These are phyloP conservation scores for Penicillium steckii DNA, from an alignment of 495 filamentous ascomycete genomes.

Conservation along the genomic window DNA sequence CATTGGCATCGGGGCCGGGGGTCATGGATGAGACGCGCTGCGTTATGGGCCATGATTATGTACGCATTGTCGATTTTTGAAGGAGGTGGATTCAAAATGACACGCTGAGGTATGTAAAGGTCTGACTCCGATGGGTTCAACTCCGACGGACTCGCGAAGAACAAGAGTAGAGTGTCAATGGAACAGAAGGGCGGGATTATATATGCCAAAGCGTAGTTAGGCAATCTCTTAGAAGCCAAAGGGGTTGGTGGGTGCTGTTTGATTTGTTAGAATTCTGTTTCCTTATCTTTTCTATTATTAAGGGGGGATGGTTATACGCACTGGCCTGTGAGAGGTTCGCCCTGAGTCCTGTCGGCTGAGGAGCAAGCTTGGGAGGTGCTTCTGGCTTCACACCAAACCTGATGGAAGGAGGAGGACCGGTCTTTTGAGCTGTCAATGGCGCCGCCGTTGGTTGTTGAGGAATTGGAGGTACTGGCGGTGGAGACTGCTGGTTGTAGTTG, in stretches of 20 bases:
- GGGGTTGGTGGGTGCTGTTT: conserved; percentile 80
- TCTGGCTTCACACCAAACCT: conserved; percentile 77
- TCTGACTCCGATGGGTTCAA: background rate
- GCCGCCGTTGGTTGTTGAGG: conserved; percentile 51
- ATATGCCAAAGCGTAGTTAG: conserved; percentile 17
- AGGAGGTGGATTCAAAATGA: conserved; percentile 7
- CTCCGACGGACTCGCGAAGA: background rate
- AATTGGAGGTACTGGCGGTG: conserved; percentile 43
- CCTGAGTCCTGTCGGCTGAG: conserved; percentile 85
- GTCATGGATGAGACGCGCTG: conserved; percentile 14
- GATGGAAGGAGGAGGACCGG: conserved; percentile 87
- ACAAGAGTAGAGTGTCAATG: conserved; percentile 3
- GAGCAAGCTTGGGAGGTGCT: conserved; percentile 69
- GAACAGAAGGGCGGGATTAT: conserved; percentile 22
- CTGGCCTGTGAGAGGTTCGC: conserved; percentile 92
- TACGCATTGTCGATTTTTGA: conserved; percentile 20
- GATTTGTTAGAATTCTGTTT: conserved; percentile 18
- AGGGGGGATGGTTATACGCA: conserved; percentile 52
- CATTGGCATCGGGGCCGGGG: conserved; percentile 1
- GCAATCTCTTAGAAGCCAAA: conserved; percentile 71
- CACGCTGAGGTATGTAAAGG: conserved; percentile 20
- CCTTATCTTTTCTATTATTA: background rate
- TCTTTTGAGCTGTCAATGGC: conserved; percentile 81
- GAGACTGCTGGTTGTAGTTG: conserved; percentile 36
- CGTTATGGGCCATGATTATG: conserved; percentile 18